Evolutionary conservation across 2,329 filamentous ascomycete species (phyloP).

Genomic region (Xylariomycetidae sp.): DNA sequence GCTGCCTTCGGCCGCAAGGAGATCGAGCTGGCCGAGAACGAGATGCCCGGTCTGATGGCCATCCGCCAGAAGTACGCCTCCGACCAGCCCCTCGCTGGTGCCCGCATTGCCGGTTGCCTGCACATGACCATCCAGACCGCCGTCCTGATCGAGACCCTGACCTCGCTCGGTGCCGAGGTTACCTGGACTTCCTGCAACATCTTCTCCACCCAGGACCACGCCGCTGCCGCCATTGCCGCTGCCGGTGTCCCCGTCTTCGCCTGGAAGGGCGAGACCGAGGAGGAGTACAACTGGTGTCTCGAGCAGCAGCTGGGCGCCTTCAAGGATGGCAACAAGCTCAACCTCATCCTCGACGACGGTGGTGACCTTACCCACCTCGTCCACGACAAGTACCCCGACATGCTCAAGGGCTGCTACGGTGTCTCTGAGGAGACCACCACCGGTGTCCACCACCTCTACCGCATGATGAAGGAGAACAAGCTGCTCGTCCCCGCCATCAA

Average conservation of each 20-base stretch:
- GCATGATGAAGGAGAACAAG: conserved; percentile 86
- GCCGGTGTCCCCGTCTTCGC: conserved; percentile 80
- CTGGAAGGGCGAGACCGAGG: conserved; percentile 90
- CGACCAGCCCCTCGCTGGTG: conserved; percentile 91
- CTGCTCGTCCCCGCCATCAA: conserved; percentile 96
- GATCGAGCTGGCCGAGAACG: conserved; percentile 94
- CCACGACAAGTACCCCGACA: conserved; percentile 97
- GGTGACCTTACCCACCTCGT: conserved; percentile 95
- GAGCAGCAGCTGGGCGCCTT: conserved; percentile 97
- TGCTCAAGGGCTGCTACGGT: conserved; percentile 97
- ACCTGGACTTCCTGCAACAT: conserved; percentile 99
- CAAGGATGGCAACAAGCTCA: conserved; percentile 93
- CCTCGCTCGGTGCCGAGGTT: conserved; percentile 89
- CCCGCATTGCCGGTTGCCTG: conserved; percentile 94
- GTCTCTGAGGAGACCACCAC: conserved; percentile 99
- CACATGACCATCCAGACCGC: conserved; percentile 99
- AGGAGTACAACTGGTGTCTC: conserved; percentile 99
- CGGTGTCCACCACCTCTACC: conserved; percentile 98
- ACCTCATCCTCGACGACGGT: conserved; percentile 98
- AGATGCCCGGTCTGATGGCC: conserved; percentile 97
- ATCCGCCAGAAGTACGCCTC: conserved; percentile 85
- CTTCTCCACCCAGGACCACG: conserved; percentile 98
- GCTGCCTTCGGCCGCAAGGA: conserved; percentile 98
- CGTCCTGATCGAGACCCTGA: conserved; percentile 97
- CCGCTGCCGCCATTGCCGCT: conserved; percentile 93